Percentiles rank a stretch among this genome's conserved stretches.
These are phyloP conservation scores for Tetradesmus obliquus DNA, from an alignment of 139 green algal species.

Conservation along the genomic window DNA sequence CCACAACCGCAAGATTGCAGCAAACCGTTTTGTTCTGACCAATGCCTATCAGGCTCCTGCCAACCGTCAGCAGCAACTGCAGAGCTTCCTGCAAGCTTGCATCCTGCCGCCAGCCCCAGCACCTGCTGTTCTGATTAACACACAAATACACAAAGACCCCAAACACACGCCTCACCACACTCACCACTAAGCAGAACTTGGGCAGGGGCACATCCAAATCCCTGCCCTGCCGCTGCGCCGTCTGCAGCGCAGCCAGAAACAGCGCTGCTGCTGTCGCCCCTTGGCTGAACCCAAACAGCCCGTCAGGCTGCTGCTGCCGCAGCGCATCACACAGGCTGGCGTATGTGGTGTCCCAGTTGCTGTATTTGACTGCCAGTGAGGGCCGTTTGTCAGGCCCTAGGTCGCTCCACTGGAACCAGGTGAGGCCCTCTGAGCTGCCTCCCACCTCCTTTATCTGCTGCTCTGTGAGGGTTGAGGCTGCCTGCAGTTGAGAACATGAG, in stretches of 20 bases:
- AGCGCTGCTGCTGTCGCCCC: slow-evolving; percentile 70
- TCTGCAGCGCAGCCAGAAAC: slow-evolving; percentile 50
- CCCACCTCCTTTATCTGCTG: slow-evolving; percentile 40
- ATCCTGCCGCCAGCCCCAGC: not conserved
- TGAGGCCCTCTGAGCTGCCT: slow-evolving; percentile 12
- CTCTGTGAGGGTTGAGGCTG: slow-evolving; percentile 11
- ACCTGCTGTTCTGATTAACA: not conserved
- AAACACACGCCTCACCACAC: not conserved
- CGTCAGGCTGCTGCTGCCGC: slow-evolving; percentile 31
- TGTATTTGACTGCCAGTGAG: slow-evolving; percentile 38
- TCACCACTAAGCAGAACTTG: slow-evolving; percentile 48
- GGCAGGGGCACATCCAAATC: slow-evolving; percentile 40
- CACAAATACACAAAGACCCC: not conserved
- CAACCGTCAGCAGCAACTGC: not conserved
- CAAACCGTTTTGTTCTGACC: not conserved
- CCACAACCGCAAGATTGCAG: no score
- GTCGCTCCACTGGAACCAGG: slow-evolving; percentile 61
- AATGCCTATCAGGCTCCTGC: not conserved
- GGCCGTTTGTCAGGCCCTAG: slow-evolving; percentile 16
- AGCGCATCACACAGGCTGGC: slow-evolving; percentile 22
- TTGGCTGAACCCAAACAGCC: slow-evolving; percentile 72
- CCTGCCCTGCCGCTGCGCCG: slow-evolving; percentile 7
- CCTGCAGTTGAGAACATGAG: slow-evolving; percentile 1
- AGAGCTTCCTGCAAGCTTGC: not conserved
- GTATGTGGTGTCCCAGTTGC: slow-evolving; percentile 37